Conservation (phyloP, 768 basidiomycete species). For the Cystoderma amianthinum region DNA sequence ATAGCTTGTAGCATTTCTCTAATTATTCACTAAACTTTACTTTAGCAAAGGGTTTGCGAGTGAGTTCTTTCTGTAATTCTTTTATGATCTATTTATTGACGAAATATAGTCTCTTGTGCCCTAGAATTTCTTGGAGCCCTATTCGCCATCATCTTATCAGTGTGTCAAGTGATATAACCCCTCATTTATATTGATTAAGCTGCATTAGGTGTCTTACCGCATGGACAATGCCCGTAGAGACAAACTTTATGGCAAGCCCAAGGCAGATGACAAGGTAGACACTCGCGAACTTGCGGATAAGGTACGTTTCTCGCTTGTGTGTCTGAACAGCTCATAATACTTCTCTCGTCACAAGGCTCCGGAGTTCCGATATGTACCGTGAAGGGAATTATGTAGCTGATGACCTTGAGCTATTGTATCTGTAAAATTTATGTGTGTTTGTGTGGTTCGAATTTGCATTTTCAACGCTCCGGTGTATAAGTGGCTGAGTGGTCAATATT, state of each 20-base stretch:
- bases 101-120: slow-evolving; percentile 33
- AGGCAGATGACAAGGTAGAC: slow-evolving; percentile 43
- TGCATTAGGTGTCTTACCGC: slow-evolving; percentile 50
- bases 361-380: slow-evolving; percentile 50
- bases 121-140: slow-evolving; percentile 50
- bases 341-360: slow-evolving; percentile 34
- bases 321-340: no score
- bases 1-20: not conserved
- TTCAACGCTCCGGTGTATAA: no score
- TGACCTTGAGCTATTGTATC: not conserved
- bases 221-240: slow-evolving; percentile 54
- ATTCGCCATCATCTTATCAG: slow-evolving; percentile 44
- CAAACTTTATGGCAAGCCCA: slow-evolving; percentile 41
- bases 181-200: not conserved
- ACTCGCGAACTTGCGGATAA: slow-evolving; percentile 62
- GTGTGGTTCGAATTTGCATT: not conserved
- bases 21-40: not conserved
- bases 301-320: slow-evolving; percentile 24
- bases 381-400: no score
- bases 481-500: no score
- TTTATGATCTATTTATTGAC: slow-evolving; percentile 5
- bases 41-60: slow-evolving; percentile 54
- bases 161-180: slow-evolving; percentile 14
- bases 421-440: not conserved
- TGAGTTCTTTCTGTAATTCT: slow-evolving; percentile 15